Conservation (phyloP, 2,329 filamentous ascomycete species). For the Epichloe festucae region DNA sequence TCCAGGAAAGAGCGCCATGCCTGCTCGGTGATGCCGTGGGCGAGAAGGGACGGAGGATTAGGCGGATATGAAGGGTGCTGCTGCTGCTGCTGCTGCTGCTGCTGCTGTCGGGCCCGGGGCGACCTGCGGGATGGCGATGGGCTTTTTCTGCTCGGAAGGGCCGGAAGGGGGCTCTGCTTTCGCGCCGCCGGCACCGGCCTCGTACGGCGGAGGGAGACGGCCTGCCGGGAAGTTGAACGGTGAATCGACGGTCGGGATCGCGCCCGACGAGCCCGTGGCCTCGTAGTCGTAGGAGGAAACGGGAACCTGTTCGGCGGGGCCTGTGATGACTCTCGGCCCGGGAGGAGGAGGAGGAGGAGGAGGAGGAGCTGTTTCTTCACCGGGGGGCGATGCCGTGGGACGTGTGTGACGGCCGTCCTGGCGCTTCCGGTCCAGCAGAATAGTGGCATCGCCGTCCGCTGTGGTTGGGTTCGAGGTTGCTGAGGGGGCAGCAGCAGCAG, state of each 20-base stretch:
- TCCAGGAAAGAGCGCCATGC: conserved; percentile 22
- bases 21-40: conserved; percentile 22
- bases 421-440: no score
- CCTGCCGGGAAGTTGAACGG: conserved; percentile 28
- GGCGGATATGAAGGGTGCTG: conserved; percentile 23
- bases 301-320: background rate
- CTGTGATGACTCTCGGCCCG: background rate
- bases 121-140: conserved; percentile 29
- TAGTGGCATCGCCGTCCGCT: no score
- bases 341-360: no score
- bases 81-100: conserved; percentile 20
- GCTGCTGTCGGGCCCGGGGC: conserved; percentile 19
- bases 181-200: background rate
- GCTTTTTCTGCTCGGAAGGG: conserved; percentile 8
- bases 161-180: background rate
- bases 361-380: no score
- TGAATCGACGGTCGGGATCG: conserved; percentile 6
- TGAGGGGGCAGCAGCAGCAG: no score
- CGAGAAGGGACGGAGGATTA: conserved; percentile 26
- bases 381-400: no score
- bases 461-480: no score
- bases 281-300: conserved; percentile 5
- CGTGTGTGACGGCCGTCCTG: no score
- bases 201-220: conserved; percentile 15
- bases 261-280: background rate